Percentiles rank a stretch among this genome's conserved stretches.
Conservation (phyloP, 2,329 filamentous ascomycete species). For the Myriosclerotinia scirpicola region DNA sequence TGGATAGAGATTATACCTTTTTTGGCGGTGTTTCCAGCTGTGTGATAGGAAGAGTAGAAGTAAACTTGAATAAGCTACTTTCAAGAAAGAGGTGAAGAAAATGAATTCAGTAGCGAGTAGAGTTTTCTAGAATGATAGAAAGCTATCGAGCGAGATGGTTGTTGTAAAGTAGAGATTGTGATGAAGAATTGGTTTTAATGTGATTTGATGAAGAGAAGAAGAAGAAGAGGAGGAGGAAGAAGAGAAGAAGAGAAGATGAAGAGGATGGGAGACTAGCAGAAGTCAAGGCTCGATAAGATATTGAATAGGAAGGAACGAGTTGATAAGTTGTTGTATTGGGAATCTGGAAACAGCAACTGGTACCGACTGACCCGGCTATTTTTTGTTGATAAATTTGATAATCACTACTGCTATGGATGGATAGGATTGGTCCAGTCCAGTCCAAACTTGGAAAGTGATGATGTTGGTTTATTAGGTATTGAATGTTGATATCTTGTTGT, state of each 20-base stretch:
- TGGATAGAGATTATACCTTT: conserved; percentile 13
- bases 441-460: neutral
- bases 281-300: neutral
- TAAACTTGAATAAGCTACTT: conserved; percentile 26
- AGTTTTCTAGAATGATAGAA: conserved; percentile 41
- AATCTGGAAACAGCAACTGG: neutral
- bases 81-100: conserved; percentile 28
- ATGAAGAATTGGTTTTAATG: conserved; percentile 32
- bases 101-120: conserved; percentile 39
- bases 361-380: neutral
- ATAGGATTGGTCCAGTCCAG: neutral
- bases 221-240: conserved; percentile 24
- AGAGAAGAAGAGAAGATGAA: conserved; percentile 18
- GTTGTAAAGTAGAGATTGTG: conserved; percentile 37
- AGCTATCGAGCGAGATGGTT: conserved; percentile 42
- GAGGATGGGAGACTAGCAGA: neutral
- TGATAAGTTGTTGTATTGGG: neutral
- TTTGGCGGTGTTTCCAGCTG: conserved; percentile 23
- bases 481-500: neutral
- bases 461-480: neutral
- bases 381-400: neutral
- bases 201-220: conserved; percentile 28
- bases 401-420: neutral
- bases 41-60: conserved; percentile 21
- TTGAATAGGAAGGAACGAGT: neutral